Evolutionary conservation across 805 yeast genomes (phyloP), one percentile per base, ranked within the genome.

Genomic region (Cyberlindnera bimundalis): DNA sequence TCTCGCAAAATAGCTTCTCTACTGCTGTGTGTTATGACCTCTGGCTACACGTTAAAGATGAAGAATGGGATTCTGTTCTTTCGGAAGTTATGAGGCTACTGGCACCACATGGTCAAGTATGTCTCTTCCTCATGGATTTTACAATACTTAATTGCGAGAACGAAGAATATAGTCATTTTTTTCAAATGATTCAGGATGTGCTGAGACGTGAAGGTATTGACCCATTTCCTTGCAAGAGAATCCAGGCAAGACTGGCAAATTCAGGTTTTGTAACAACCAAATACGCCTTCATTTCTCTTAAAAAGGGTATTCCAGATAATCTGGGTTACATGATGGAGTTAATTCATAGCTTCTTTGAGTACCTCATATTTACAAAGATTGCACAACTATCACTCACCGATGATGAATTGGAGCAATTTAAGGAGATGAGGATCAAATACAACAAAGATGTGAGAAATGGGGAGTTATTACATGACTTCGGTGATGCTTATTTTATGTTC

Each of bases 311-410:
- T 1, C 46, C 55, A 1, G 46, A 33, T 14, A 45, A 45, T 14
- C n/a, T 57, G 34, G 61, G 61, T 2, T 38, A 36, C 19, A 9
- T 51, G 35, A 54, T 53, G 53, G 60, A 54, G 27, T 43, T 55
- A 10, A 12, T 52, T 1, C 40, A 38, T 16, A 38, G 47, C 10
- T 57, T 41, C 36, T 46, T 53, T 28, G 61, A 57, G 27, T 47
- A 42, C 18, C 29, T 46, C 3, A 37, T 53, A 5, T 52, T 45
- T 29, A 31, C 44, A 8, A 45, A 39, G 27, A 32, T 56, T 25
- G 55, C 57, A 15, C 28, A 33, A 7, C n/a, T 39, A 9, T 37
- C 40, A 4, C 23, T 56, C 7, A 30, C 31, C 4, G 42, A 42
- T 1, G 47, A 50, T 4, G 56, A 51, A 16, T 19, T 52, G 13